Evolutionary conservation across 176 grass and related monocot genomes (phyloP).

Genomic region (Typha latifolia): DNA sequence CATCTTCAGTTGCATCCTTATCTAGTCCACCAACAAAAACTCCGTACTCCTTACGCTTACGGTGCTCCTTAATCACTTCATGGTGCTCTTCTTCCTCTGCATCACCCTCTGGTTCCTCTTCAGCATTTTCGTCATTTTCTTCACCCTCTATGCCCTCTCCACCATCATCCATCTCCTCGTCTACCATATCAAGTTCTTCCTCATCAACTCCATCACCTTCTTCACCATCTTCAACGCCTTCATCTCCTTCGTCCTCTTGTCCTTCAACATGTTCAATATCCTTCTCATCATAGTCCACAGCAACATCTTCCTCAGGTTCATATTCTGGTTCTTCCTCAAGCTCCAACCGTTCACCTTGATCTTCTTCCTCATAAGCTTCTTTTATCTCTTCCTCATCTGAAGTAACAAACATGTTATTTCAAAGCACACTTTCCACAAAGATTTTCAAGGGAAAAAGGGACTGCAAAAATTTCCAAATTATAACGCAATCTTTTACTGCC

Average conservation of each 20-base stretch:
- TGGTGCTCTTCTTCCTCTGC: slow-evolving; percentile 59
- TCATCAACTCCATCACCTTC: slow-evolving; percentile 66
- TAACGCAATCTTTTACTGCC: too few species aligned
- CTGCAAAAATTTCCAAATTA: background rate
- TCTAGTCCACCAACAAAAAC: slow-evolving; percentile 95
- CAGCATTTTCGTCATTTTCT: slow-evolving; percentile 18
- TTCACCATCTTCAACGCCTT: slow-evolving; percentile 49
- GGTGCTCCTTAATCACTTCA: slow-evolving; percentile 55
- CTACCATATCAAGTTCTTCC: slow-evolving; percentile 57
- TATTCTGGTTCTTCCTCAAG: slow-evolving; percentile 73
- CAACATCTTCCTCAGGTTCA: slow-evolving; percentile 49
- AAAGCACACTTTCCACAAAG: background rate
- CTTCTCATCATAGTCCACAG: slow-evolving; percentile 65
- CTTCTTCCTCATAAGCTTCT: slow-evolving; percentile 55
- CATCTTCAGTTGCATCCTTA: slow-evolving; percentile 74
- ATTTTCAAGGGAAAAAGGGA: background rate
- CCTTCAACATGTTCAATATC: slow-evolving; percentile 58
- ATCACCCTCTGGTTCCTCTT: slow-evolving; percentile 8
- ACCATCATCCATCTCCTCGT: slow-evolving; percentile 38
- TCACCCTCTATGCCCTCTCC: slow-evolving; percentile 21
- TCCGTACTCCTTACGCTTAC: slow-evolving; percentile 82
- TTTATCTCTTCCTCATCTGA: slow-evolving; percentile 50
- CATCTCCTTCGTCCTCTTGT: slow-evolving; percentile 49
- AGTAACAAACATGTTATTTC: slow-evolving; percentile 6
- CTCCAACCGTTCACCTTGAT: slow-evolving; percentile 53